Evolutionary conservation across 116 monocot species (phyloP), one percentile per base, ranked within the genome.

Genomic region (Iris pallida): DNA sequence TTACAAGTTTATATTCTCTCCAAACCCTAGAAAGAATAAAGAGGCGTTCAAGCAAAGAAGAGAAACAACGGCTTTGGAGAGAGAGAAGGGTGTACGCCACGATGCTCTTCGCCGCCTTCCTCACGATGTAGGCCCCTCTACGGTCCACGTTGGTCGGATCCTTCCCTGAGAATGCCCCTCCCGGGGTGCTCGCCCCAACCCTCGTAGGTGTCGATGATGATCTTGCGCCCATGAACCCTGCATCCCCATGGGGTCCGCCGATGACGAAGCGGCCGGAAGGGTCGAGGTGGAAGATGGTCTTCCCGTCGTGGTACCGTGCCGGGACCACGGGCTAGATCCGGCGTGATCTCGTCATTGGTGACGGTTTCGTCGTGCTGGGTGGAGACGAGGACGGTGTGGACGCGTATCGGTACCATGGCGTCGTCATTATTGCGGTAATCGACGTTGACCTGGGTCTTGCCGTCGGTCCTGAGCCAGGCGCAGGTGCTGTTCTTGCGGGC

Each of bases 401-500:
- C 64, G 7, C 64, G 64, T 42, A 64, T 64, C 1, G 64, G 64
- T n/a, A 64, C 45, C 64, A 64, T 64, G 64, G 64, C 64, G 6
- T 45, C 64, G 8, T 64, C 5, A 5, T 64, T 45, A 4, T 64
- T 64, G 16, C 45, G 44, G 42, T 62, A 42, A 0, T 42, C 30
- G 11, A 42, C 18, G 41, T 84, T 88, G 19, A 86, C 91, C 48
- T 70, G 70, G 56, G 86, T 86, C 76, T 86, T 92, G 62, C 91
- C 91, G 16, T 92, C 91, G 8, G 91, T 88, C 41, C 85, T 61
- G 43, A 92, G 51, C 91, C 91, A 92, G 17, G 88, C 6, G 68
- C 91, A 92, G 18, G 85, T 85, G 13, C 82, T 85, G 20, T 88
- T 88, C 85, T 91, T 91, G 64, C 91, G 82, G 8, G 88, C 91